These are phyloP conservation scores for Hygrophila difformis DNA, from an alignment of 257 asterid species.

Conservation along the genomic window DNA sequence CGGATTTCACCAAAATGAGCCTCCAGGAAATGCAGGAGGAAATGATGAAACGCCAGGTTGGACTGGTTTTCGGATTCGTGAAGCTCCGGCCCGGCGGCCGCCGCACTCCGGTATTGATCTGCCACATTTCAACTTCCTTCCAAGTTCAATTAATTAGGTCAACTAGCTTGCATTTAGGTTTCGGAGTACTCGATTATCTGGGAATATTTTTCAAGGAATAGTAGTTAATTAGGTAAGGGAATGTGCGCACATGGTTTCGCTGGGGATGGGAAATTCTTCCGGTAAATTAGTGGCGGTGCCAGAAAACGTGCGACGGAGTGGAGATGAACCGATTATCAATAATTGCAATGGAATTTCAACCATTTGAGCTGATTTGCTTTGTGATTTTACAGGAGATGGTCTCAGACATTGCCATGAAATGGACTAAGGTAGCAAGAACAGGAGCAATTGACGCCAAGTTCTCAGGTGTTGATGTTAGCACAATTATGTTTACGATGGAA, in stretches of 20 bases:
- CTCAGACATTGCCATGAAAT: constrained; percentile 63
- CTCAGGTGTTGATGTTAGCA: constrained; percentile 60
- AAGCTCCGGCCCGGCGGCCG: constrained; percentile 73
- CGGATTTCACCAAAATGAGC: constrained; percentile 43
- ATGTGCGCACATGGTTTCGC: no score
- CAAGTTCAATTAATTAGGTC: neutral
- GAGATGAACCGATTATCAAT: no score
- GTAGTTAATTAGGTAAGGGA: neutral
- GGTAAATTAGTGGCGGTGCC: no score
- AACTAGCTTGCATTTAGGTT: neutral
- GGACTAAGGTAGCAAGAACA: constrained; percentile 73
- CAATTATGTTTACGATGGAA: constrained; percentile 86
- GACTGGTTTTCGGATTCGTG: constrained; percentile 85
- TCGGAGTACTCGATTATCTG: constrained; percentile 10
- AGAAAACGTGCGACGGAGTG: no score
- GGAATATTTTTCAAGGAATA: neutral
- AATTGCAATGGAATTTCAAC: no score
- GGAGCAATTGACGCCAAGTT: constrained; percentile 73
- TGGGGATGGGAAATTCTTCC: no score
- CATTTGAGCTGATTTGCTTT: no score
- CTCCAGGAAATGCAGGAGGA: constrained; percentile 49
- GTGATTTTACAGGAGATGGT: constrained; percentile 44
- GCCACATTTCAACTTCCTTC: neutral
- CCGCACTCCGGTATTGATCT: constrained; percentile 49
- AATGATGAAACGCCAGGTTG: constrained; percentile 59